Percentiles rank a stretch among this genome's conserved stretches.
phyloP scores from a whole-genome alignment of 257 asterid genomes.

The Solanum chmielewskii region DNA sequence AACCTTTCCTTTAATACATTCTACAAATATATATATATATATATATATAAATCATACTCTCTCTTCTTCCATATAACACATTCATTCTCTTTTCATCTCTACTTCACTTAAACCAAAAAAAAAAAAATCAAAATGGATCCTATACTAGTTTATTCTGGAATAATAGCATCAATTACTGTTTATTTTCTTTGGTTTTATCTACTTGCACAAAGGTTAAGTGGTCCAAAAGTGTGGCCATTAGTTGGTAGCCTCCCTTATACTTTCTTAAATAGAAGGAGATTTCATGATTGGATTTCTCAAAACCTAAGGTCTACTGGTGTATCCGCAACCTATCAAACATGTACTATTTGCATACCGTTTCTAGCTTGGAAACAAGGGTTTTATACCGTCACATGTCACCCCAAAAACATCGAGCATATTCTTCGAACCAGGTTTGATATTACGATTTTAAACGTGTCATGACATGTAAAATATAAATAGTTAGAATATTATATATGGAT shows the following conservation, averaged over 20 bases:
- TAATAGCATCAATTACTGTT: conserved; percentile 23
- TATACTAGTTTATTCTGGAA: conserved; percentile 1
- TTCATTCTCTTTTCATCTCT: conserved; percentile 12
- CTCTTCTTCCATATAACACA: conserved; percentile 1
- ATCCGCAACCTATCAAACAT: conserved; percentile 67
- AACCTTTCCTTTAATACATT: conserved; percentile 2
- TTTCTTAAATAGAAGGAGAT: conserved; percentile 43
- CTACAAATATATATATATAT: conserved; percentile 35
- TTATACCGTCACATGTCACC: conserved; percentile 75
- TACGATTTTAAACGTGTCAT: neutral
- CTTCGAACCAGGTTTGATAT: conserved; percentile 53
- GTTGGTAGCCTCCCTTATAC: conserved; percentile 67
- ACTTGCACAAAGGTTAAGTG: conserved; percentile 48
- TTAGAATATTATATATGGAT: neutral
- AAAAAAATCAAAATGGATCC: conserved; percentile 23
- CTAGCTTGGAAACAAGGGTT: conserved; percentile 59
- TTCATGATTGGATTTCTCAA: conserved; percentile 74
- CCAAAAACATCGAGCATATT: conserved; percentile 67
- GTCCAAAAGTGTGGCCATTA: conserved; percentile 60
- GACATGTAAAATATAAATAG: neutral
- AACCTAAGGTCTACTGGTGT: conserved; percentile 46
- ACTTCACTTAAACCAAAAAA: neutral
- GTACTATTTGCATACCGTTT: conserved; percentile 56
- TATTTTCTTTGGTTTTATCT: conserved; percentile 60
- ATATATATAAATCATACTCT: conserved; percentile 11